Conservation (phyloP, 768 basidiomycete genomes). For the Auricularia cornea region DNA sequence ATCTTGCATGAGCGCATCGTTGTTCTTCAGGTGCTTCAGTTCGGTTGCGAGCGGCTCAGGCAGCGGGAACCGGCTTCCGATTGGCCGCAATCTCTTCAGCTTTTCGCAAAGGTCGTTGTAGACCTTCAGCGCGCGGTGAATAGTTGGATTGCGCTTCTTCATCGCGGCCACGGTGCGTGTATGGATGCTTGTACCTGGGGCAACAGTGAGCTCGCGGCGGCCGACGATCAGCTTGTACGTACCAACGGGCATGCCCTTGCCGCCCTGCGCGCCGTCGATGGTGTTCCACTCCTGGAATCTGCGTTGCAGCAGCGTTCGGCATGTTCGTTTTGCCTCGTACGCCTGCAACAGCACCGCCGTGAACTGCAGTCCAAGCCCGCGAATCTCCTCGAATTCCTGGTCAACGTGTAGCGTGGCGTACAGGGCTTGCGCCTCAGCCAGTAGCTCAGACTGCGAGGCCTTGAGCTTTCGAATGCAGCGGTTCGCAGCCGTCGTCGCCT, state of each 20-base stretch:
- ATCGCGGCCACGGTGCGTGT: conserved; percentile 26
- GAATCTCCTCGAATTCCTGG: conserved; percentile 26
- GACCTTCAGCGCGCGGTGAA: conserved; percentile 21
- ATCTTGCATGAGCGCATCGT: conserved; percentile 27
- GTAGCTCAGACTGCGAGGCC: conserved; percentile 8
- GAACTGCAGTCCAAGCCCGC: conserved; percentile 21
- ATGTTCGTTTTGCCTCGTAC: conserved; percentile 31
- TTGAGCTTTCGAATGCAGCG: not conserved
- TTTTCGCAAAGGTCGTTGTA: conserved; percentile 21
- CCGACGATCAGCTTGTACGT: not conserved
- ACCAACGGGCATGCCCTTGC: conserved; percentile 27
- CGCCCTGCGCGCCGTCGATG: conserved; percentile 25
- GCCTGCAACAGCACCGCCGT: conserved; percentile 25
- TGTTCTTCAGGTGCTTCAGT: conserved; percentile 12
- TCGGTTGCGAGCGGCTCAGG: conserved; percentile 25
- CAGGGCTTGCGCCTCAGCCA: conserved; percentile 21
- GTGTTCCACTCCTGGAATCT: conserved; percentile 31
- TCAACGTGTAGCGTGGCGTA: conserved; percentile 29
- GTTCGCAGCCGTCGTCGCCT: not conserved
- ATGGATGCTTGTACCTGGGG: conserved; percentile 26
- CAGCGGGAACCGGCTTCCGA: conserved; percentile 22
- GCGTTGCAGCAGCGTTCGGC: conserved; percentile 24
- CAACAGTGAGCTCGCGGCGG: not conserved
- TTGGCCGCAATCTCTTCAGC: conserved; percentile 17
- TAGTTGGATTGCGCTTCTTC: conserved; percentile 22